Evolutionary conservation across 2,329 filamentous ascomycete species (phyloP), one percentile per base, ranked within the genome.

Genomic region (Hymenoscyphus salicellus): DNA sequence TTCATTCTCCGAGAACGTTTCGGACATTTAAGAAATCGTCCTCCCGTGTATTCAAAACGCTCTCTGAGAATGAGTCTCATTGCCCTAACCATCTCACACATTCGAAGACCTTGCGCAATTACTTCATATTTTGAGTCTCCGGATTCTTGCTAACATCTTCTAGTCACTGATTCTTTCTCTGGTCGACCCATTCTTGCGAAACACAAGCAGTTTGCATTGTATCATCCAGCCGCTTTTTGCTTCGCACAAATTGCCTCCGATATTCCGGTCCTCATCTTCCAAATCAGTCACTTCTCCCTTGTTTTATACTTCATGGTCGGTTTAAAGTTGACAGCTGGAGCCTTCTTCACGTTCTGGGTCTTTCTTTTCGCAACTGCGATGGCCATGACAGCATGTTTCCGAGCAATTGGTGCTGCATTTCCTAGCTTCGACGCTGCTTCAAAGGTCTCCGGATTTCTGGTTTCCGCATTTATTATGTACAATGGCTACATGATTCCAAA

Each of bases 221-320:
- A 82, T 72, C 84, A 87, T 59, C 85, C 86, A 0, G 82, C 81
- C 1, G 82, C 82, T 0, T 83, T 83, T 85, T 78, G 89, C 80
- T 71, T 87, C 38, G 83, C 84, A 1, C 82, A 84, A 66, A 81
- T 84, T 43, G 72, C 82, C 0, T 80, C 85, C 4, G 80, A 88
- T 60, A 78, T 88, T 14, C 82, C 85, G 0, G 78, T 88, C 3
- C 70, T 87, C 0, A 62, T 86, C 0, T 80, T 87, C 66, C 87
- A 90, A 70, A 79, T 89, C 17, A 80, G 82, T 0, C 62, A 78
- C 0, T 90, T 90, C 68, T 78, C 81, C 1, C 5, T 90, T 0
- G 79, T 87, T 0, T 66, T 87, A 0, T 89, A 89, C 75, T 90
- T 87, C 68, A 87, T 89, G 86, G 82, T 83, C 16, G 84, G 83